Conservation (phyloP, 768 basidiomycete genomes). For the Thelephora aurantiotincta region DNA sequence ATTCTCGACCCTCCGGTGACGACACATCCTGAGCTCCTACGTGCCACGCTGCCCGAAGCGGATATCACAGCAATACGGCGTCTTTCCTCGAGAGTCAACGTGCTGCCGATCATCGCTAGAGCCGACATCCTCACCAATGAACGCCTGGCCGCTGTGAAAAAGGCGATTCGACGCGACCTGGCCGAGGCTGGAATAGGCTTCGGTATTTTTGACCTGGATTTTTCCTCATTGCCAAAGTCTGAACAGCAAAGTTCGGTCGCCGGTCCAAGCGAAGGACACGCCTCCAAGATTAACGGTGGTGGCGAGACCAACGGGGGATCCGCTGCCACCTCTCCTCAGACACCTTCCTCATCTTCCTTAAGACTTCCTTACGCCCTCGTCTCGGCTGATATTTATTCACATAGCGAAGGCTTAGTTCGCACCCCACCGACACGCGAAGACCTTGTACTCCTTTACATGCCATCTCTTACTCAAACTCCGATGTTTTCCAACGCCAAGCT, state of each 20-base stretch:
- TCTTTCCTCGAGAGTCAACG: constrained; percentile 71
- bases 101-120: constrained; percentile 73
- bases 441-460: constrained; percentile 60
- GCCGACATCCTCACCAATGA: constrained; percentile 76
- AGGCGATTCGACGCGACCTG: constrained; percentile 67
- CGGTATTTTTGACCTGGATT: constrained; percentile 76
- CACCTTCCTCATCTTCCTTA: constrained; percentile 45
- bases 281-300: constrained; percentile 25
- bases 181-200: constrained; percentile 80
- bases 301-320: constrained; percentile 38
- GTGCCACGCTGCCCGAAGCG: constrained; percentile 49
- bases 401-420: constrained; percentile 65
- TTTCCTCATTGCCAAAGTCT: constrained; percentile 22
- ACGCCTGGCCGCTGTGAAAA: constrained; percentile 64
- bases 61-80: constrained; percentile 73
- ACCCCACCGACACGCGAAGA: constrained; percentile 50
- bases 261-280: constrained; percentile 6
- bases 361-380: constrained; percentile 76
- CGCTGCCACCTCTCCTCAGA: constrained; percentile 28
- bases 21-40: constrained; percentile 52
- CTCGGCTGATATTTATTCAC: constrained; percentile 73
- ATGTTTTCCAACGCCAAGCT: constrained; percentile 22
- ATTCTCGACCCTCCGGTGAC: constrained; percentile 71
- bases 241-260: constrained; percentile 3
- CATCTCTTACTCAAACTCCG: constrained; percentile 15